phyloP scores from a whole-genome alignment of 768 basidiomycete species.

The Tricholoma saponaceum region DNA sequence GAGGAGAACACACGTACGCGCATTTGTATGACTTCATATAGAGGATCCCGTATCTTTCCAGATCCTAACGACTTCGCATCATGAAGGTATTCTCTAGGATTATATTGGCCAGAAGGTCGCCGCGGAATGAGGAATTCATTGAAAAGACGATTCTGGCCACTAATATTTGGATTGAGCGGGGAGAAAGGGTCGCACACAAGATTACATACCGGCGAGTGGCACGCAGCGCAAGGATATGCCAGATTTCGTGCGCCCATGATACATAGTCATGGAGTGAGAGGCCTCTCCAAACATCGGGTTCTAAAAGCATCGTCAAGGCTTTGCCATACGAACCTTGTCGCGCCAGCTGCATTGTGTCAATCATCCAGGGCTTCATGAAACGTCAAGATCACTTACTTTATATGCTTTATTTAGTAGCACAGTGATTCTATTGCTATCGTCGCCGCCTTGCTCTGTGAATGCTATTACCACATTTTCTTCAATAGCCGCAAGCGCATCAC shows the following conservation, averaged over 20 bases:
- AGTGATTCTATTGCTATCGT: slow-evolving; percentile 59
- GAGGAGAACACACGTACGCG: slow-evolving; percentile 30
- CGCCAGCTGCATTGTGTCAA: slow-evolving; percentile 42
- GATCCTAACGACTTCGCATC: slow-evolving; percentile 33
- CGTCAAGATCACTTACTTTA: slow-evolving; percentile 36
- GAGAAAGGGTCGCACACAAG: not conserved
- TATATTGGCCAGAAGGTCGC: slow-evolving; percentile 52
- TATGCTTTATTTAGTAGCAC: slow-evolving; percentile 65
- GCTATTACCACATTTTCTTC: slow-evolving; percentile 71
- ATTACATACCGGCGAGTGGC: slow-evolving; percentile 59
- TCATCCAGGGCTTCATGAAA: not conserved
- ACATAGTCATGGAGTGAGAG: slow-evolving; percentile 60
- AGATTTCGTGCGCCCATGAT: slow-evolving; percentile 73
- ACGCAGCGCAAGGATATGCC: slow-evolving; percentile 70
- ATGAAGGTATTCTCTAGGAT: slow-evolving; percentile 55
- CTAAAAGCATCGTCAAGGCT: slow-evolving; percentile 58
- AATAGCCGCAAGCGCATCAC: slow-evolving; percentile 54
- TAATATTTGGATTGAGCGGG: slow-evolving; percentile 18
- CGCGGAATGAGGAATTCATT: slow-evolving; percentile 61
- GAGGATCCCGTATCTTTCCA: slow-evolving; percentile 37
- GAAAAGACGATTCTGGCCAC: slow-evolving; percentile 64
- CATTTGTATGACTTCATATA: slow-evolving; percentile 44
- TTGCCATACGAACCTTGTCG: slow-evolving; percentile 65
- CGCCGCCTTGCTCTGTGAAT: slow-evolving; percentile 53
- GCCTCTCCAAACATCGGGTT: slow-evolving; percentile 67